These are phyloP conservation scores for Penicillium turbatum DNA, from an alignment of 495 filamentous ascomycete species.

Conservation along the genomic window DNA sequence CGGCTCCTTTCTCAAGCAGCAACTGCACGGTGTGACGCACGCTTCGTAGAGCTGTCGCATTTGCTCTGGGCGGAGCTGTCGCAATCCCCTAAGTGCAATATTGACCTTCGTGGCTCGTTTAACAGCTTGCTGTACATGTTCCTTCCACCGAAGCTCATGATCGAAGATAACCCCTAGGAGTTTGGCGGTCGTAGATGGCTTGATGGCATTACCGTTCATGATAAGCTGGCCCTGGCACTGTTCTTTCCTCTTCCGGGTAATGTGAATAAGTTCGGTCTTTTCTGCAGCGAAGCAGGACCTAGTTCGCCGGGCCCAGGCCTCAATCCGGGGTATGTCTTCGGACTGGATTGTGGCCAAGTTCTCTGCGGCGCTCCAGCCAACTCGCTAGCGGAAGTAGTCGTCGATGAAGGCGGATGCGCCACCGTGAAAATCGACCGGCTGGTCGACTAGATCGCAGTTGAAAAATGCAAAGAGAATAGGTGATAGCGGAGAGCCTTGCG, in stretches of 20 bases:
- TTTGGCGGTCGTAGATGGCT: conserved; percentile 14
- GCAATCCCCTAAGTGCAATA: conserved; percentile 13
- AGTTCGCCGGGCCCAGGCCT: conserved; percentile 14
- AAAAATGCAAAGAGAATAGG: conserved; percentile 29
- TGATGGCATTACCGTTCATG: conserved; percentile 10
- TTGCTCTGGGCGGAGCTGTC: conserved; percentile 19
- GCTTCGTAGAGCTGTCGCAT: conserved; percentile 24
- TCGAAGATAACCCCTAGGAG: conserved; percentile 25
- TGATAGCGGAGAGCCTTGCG: conserved; percentile 25
- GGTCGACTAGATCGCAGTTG: conserved; percentile 25
- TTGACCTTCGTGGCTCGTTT: conserved; percentile 18
- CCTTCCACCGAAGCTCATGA: conserved; percentile 19
- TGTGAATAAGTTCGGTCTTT: conserved; percentile 23
- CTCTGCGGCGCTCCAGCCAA: conserved; percentile 5
- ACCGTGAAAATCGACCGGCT: conserved; percentile 15
- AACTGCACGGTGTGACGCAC: conserved; percentile 18
- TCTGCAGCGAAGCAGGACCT: conserved; percentile 21
- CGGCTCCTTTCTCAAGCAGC: too few species aligned
- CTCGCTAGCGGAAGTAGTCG: conserved; percentile 22
- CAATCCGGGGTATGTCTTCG: conserved; percentile 20
- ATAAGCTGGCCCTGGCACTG: conserved; percentile 9
- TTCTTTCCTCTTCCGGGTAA: conserved; percentile 11
- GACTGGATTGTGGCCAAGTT: conserved; percentile 15
- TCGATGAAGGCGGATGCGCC: conserved; percentile 18
- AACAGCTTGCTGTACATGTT: conserved; percentile 17